phyloP scores from a whole-genome alignment of 352 stramenopile species.

The Pythium inflatum region DNA sequence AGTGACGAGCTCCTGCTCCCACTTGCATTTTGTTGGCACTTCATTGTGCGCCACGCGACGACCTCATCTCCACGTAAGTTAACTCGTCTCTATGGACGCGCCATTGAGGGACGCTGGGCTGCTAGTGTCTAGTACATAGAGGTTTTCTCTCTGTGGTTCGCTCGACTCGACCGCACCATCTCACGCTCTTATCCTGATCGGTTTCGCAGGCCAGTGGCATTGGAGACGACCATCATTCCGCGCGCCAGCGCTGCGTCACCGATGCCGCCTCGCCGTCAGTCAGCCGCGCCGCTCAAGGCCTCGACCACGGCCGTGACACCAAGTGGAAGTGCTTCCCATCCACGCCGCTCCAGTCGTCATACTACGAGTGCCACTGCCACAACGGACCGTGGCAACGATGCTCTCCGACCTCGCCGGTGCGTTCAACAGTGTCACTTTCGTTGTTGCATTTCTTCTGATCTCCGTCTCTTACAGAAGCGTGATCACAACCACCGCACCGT shows the following conservation, averaged over 20 bases:
- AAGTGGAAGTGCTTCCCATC: background rate
- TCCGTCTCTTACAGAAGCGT: too few relatives aligned
- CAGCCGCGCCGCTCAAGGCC: too few relatives aligned
- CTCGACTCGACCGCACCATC: background rate
- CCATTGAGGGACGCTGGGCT: background rate
- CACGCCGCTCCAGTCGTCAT: background rate
- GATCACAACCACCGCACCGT: too few relatives aligned
- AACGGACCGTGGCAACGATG: too few relatives aligned
- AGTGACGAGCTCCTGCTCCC: background rate
- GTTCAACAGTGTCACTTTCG: background rate
- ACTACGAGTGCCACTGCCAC: background rate
- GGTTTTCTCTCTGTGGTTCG: background rate
- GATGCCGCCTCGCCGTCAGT: background rate
- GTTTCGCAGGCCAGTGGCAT: background rate
- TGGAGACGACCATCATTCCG: slow-evolving; percentile 16
- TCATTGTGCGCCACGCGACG: too few relatives aligned
- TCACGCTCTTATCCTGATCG: too few relatives aligned
- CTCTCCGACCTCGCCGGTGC: too few relatives aligned
- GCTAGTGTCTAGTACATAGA: background rate
- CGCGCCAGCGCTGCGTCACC: too few relatives aligned
- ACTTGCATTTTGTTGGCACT: slow-evolving; percentile 1
- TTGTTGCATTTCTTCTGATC: background rate
- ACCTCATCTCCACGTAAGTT: slow-evolving; percentile 12
- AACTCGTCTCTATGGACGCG: background rate
- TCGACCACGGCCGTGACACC: too few relatives aligned